Conservation (phyloP, 805 yeast species). For the Starmerella scarabaei region DNA sequence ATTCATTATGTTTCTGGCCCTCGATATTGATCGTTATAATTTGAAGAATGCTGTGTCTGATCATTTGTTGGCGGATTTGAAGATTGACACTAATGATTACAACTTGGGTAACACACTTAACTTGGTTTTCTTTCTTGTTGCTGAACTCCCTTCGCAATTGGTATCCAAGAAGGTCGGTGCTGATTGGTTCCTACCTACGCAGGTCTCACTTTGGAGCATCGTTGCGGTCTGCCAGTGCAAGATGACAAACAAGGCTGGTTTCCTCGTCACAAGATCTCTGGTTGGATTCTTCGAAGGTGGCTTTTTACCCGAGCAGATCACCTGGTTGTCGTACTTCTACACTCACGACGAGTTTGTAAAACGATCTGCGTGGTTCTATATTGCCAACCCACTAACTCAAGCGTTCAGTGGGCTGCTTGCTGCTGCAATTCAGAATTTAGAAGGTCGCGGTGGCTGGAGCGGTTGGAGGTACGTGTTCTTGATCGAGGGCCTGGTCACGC, state of each 20-base stretch:
- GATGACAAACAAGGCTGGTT: conserved; percentile 32
- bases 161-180: conserved; percentile 52
- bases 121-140: conserved; percentile 39
- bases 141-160: conserved; percentile 58
- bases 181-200: conserved; percentile 51
- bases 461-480: conserved; percentile 61
- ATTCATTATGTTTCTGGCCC: conserved; percentile 44
- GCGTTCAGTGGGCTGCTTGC: conserved; percentile 39
- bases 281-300: conserved; percentile 57
- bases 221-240: conserved; percentile 43
- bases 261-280: conserved; percentile 37
- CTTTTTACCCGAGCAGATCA: conserved; percentile 48
- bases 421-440: conserved; percentile 41
- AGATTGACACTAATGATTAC: conserved; percentile 42
- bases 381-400: conserved; percentile 38
- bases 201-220: conserved; percentile 44
- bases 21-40: conserved; percentile 48
- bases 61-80: conserved; percentile 39
- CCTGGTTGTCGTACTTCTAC: conserved; percentile 57
- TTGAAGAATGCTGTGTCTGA: conserved; percentile 47
- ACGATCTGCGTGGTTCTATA: conserved; percentile 49
- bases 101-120: conserved; percentile 49
- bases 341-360: conserved; percentile 45
- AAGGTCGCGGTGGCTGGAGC: conserved; percentile 33
- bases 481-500: conserved; percentile 48